Conservation (phyloP, 2,329 filamentous ascomycete species). For the Phoma sp. region DNA sequence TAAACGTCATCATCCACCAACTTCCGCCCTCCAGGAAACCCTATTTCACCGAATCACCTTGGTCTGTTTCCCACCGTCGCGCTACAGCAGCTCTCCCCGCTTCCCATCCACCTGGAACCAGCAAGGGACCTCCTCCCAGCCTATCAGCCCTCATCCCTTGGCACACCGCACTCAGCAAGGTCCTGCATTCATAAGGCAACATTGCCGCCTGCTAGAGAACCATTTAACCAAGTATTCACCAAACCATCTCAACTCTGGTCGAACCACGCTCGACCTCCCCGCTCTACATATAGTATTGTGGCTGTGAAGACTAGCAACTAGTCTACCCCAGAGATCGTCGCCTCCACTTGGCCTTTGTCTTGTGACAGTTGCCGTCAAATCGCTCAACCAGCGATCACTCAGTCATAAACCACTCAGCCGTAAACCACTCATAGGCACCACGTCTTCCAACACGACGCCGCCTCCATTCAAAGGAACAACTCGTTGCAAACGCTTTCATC, state of each 20-base stretch:
- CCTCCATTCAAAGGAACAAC: conserved; percentile 33
- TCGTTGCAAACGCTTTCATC: conserved; percentile 28
- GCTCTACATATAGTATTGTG: conserved; percentile 24
- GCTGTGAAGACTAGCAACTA: conserved; percentile 26
- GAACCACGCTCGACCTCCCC: conserved; percentile 12
- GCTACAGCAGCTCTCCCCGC: conserved; percentile 21
- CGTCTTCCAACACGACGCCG: conserved; percentile 34
- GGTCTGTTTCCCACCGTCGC: conserved; percentile 25
- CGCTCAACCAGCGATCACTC: conserved; percentile 12
- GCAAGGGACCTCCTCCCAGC: conserved; percentile 28
- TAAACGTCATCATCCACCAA: no score
- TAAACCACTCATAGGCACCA: conserved; percentile 17
- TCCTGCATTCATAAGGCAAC: conserved; percentile 30
- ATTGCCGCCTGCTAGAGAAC: conserved; percentile 20
- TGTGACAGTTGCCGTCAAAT: conserved; percentile 24
- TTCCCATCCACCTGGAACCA: conserved; percentile 18
- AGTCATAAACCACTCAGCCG: conserved; percentile 1
- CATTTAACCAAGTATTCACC: conserved; percentile 6
- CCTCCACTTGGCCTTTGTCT: conserved; percentile 27
- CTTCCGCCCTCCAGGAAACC: conserved; percentile 23
- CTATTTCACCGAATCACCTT: conserved; percentile 20
- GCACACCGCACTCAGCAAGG: conserved; percentile 27
- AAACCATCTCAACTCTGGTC: conserved; percentile 15
- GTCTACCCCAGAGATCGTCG: conserved; percentile 29
- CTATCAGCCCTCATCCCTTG: conserved; percentile 39